A percentile compares a stretch with the other conserved stretches of the same genome.
These are phyloP conservation scores for Cicer arietinum DNA, from an alignment of 306 rosid genomes.

Conservation along the genomic window DNA sequence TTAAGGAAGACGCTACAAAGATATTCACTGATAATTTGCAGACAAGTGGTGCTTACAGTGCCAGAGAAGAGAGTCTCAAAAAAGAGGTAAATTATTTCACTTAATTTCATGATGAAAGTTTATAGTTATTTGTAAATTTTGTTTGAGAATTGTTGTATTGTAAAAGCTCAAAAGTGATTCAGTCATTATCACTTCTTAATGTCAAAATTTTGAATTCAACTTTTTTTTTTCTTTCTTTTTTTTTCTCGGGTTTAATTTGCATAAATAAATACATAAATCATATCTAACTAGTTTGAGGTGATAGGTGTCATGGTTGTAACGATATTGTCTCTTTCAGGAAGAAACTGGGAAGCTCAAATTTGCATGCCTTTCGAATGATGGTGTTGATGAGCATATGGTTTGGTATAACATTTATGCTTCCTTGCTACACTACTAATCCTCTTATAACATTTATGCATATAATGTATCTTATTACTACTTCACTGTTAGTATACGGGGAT, in stretches of 20 bases:
- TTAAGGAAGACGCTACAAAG: slow-evolving; percentile 82
- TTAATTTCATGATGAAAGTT: not conserved
- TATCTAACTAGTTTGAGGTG: slow-evolving; percentile 28
- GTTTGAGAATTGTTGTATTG: slow-evolving; percentile 11
- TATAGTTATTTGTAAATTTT: not conserved
- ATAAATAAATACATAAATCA: not conserved
- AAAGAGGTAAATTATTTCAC: slow-evolving; percentile 61
- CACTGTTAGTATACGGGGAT: not conserved
- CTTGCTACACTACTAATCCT: not conserved
- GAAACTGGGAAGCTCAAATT: slow-evolving; percentile 89
- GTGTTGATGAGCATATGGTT: slow-evolving; percentile 89
- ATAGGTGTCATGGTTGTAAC: slow-evolving; percentile 20
- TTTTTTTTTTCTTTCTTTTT: not conserved
- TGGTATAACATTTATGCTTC: slow-evolving; percentile 59
- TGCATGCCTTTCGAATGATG: slow-evolving; percentile 78
- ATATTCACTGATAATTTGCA: slow-evolving; percentile 90
- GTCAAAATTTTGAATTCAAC: not conserved
- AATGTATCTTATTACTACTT: not conserved
- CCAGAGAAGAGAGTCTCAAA: slow-evolving; percentile 86
- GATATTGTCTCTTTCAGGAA: slow-evolving; percentile 60
- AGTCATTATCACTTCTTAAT: not conserved
- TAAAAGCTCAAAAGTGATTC: not conserved
- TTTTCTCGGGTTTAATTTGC: not conserved
- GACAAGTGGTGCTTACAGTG: slow-evolving; percentile 94
- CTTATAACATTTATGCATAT: slow-evolving; percentile 5